phyloP scores from a whole-genome alignment of 2,329 filamentous ascomycete genomes.

The Trichoderma koningiopsis region DNA sequence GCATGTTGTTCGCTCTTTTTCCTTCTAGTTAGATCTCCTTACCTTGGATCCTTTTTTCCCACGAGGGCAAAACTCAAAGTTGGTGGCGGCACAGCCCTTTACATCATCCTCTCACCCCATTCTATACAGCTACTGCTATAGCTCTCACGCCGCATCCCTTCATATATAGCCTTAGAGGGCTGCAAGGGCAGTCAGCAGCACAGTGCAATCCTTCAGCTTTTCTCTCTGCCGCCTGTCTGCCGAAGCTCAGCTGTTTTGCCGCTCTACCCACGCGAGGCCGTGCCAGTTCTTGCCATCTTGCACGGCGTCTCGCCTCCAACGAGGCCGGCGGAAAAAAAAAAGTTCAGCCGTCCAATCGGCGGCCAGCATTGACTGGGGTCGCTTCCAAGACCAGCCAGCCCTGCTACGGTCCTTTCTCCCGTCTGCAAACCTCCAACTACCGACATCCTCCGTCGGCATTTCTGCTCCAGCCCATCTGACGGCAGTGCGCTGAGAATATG shows the following conservation, averaged over 20 bases:
- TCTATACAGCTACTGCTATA: background rate
- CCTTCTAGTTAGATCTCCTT: background rate
- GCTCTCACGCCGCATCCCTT: background rate
- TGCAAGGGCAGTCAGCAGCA: background rate
- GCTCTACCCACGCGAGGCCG: background rate
- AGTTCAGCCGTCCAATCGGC: conserved; percentile 32
- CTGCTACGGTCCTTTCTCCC: conserved; percentile 27
- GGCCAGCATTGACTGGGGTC: conserved; percentile 34
- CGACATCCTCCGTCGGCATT: conserved; percentile 30
- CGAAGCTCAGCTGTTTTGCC: background rate
- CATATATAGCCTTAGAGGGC: background rate
- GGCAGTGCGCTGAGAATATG: conserved; percentile 44
- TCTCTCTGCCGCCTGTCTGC: background rate
- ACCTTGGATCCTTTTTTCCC: conserved; percentile 13
- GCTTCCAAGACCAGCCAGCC: conserved; percentile 31
- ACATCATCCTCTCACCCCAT: conserved; percentile 1
- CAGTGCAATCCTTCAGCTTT: background rate
- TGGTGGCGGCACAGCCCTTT: conserved; percentile 6
- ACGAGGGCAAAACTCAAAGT: background rate
- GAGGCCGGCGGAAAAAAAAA: background rate
- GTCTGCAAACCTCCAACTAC: conserved; percentile 36
- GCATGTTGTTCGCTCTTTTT: conserved; percentile 18
- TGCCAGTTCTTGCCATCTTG: conserved; percentile 4
- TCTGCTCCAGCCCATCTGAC: conserved; percentile 27
- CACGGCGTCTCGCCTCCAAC: conserved; percentile 7